phyloP scores from a whole-genome alignment of 2,329 filamentous ascomycete species.

The Cladophialophora carrionii region DNA sequence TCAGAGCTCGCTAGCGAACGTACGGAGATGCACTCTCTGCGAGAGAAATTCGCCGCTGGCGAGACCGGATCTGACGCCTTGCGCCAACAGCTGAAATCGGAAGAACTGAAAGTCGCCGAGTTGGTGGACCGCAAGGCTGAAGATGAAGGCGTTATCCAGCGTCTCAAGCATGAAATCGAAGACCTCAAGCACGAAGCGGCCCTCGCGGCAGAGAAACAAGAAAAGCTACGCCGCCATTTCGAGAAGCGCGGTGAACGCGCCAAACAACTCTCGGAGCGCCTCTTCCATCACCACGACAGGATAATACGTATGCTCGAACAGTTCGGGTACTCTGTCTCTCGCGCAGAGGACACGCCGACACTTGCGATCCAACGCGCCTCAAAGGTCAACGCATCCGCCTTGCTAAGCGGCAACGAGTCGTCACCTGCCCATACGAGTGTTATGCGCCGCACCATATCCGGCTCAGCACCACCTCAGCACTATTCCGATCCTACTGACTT shows the following conservation, averaged over 20 bases:
- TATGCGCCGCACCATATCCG: constrained; percentile 53
- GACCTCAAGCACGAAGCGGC: constrained; percentile 64
- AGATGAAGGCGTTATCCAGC: constrained; percentile 73
- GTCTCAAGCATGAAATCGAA: constrained; percentile 74
- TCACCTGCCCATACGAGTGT: constrained; percentile 20
- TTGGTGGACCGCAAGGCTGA: constrained; percentile 73
- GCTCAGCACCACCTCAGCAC: constrained; percentile 57
- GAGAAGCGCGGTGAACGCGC: constrained; percentile 72
- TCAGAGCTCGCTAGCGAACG: constrained; percentile 67
- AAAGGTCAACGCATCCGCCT: constrained; percentile 56
- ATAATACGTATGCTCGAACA: constrained; percentile 82
- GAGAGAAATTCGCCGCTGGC: constrained; percentile 74
- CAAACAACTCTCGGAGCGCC: constrained; percentile 79
- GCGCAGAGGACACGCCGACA: constrained; percentile 63
- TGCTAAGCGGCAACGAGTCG: constrained; percentile 44
- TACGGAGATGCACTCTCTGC: constrained; percentile 68
- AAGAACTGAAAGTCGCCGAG: constrained; percentile 70
- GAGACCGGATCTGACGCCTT: constrained; percentile 81
- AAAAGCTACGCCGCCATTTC: constrained; percentile 57
- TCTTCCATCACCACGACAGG: constrained; percentile 82
- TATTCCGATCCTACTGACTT: constrained; percentile 68
- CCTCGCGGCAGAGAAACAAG: constrained; percentile 40
- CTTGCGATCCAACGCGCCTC: constrained; percentile 76
- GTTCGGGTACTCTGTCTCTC: constrained; percentile 78
- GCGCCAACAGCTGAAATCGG: constrained; percentile 72